Percentiles rank a stretch among this genome's conserved stretches.
Evolutionary conservation across 2,329 filamentous ascomycete genomes (phyloP).

Genomic region (Pseudophaeomoniella oleicola): DNA sequence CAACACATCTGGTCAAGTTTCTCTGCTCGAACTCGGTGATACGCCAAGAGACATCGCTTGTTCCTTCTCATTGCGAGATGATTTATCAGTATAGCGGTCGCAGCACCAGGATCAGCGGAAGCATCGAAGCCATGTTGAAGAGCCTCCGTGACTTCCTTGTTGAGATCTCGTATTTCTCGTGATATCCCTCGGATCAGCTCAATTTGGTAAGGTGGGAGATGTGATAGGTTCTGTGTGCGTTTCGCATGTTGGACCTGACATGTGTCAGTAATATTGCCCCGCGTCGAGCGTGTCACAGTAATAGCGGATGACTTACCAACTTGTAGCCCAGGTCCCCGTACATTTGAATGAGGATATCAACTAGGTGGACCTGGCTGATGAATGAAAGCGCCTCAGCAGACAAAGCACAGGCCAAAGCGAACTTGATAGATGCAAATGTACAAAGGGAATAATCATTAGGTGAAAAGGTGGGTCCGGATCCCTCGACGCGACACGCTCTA

Average conservation of each 20-base stretch:
- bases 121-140: constrained; percentile 78
- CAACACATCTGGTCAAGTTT: constrained; percentile 90
- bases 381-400: too few species aligned
- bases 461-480: too few species aligned
- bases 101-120: constrained; percentile 63
- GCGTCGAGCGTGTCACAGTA: constrained; percentile 1
- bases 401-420: too few species aligned
- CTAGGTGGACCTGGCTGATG: too few species aligned
- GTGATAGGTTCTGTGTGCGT: constrained; percentile 70
- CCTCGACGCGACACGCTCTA: too few species aligned
- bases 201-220: constrained; percentile 83
- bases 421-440: too few species aligned
- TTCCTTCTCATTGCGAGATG: constrained; percentile 92
- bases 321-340: constrained; percentile 82
- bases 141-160: constrained; percentile 67
- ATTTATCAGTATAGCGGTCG: constrained; percentile 80
- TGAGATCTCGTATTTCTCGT: constrained; percentile 82
- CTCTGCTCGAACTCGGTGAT: constrained; percentile 78
- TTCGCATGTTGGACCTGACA: constrained; percentile 88
- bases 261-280: background rate
- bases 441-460: too few species aligned
- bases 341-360: constrained; percentile 35
- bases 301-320: constrained; percentile 39
- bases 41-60: constrained; percentile 87
- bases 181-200: constrained; percentile 79